Conservation (phyloP, 2,329 filamentous ascomycete species). For the Colletotrichum cuscutae region DNA sequence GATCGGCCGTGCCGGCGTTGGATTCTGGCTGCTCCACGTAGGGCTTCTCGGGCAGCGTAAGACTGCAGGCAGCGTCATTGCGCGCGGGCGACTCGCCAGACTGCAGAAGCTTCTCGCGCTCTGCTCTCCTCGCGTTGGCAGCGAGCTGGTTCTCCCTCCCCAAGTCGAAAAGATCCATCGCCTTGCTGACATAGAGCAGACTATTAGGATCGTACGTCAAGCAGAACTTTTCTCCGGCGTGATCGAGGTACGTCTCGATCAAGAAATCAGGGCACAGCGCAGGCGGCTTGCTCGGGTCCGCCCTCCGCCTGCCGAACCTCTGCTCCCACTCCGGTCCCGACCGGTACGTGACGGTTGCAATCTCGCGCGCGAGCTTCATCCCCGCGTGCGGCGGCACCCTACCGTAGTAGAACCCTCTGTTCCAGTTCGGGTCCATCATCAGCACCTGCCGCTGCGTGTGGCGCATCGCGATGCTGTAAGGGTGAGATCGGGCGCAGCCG, state of each 20-base stretch:
- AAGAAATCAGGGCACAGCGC: conserved; percentile 97
- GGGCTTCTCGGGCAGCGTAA: conserved; percentile 84
- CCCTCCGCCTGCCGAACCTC: conserved; percentile 87
- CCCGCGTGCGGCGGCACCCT: conserved; percentile 89
- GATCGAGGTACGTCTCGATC: conserved; percentile 97
- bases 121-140: conserved; percentile 69
- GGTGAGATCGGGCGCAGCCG: conserved; percentile 93
- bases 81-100: conserved; percentile 48
- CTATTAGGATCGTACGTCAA: conserved; percentile 97
- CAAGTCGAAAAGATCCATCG: conserved; percentile 98
- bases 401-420: conserved; percentile 92
- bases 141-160: conserved; percentile 76
- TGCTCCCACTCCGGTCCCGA: conserved; percentile 98
- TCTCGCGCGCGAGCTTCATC: conserved; percentile 98
- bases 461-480: conserved; percentile 98
- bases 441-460: conserved; percentile 97
- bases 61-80: conserved; percentile 71
- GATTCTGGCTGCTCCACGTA: conserved; percentile 83
- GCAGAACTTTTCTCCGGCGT: conserved; percentile 98
- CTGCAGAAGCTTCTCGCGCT: conserved; percentile 68
- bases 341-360: conserved; percentile 96
- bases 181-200: conserved; percentile 95
- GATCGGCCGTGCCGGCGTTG: conserved; percentile 49
- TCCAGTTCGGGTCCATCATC: conserved; percentile 99
- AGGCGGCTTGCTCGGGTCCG: conserved; percentile 86